Percentiles rank a stretch among this genome's conserved stretches.
These are phyloP conservation scores for Bipolaris zeicola DNA, from an alignment of 2,329 filamentous ascomycete species.

Conservation along the genomic window DNA sequence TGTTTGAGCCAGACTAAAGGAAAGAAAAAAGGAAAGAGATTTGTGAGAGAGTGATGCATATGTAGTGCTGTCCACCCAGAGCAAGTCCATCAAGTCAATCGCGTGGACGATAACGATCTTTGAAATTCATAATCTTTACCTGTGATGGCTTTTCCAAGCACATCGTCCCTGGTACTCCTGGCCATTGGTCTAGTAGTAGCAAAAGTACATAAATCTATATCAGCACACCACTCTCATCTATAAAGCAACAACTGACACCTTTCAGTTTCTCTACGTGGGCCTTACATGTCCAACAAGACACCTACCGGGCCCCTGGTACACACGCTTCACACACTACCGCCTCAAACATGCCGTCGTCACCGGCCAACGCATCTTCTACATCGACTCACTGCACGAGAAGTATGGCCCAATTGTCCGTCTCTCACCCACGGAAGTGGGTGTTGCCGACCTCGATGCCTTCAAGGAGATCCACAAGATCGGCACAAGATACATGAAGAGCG, in stretches of 20 bases:
- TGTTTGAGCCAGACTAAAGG: neutral
- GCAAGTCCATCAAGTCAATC: neutral
- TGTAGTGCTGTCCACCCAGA: neutral
- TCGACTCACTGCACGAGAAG: constrained; percentile 45
- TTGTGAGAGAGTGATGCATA: neutral
- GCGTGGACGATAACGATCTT: neutral
- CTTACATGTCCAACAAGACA: constrained; percentile 37
- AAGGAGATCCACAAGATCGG: constrained; percentile 40
- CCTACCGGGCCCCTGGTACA: constrained; percentile 40
- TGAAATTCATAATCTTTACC: neutral
- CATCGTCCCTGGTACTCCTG: neutral
- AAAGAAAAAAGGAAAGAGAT: neutral
- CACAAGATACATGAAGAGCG: constrained; percentile 36
- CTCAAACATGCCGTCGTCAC: constrained; percentile 47
- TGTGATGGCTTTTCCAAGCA: neutral
- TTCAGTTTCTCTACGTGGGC: constrained; percentile 27
- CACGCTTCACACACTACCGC: constrained; percentile 41
- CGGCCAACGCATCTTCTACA: constrained; percentile 49
- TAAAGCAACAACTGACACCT: neutral
- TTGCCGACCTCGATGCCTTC: constrained; percentile 38
- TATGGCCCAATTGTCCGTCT: constrained; percentile 43
- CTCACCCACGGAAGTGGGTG: constrained; percentile 37
- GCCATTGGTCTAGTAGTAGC: neutral
- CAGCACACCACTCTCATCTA: neutral
- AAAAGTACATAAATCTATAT: constrained; percentile 1